Evolutionary conservation across 371 early-diverging fungal genomes (phyloP), one percentile per base, ranked within the genome.

Genomic region (Mucor sp.): DNA sequence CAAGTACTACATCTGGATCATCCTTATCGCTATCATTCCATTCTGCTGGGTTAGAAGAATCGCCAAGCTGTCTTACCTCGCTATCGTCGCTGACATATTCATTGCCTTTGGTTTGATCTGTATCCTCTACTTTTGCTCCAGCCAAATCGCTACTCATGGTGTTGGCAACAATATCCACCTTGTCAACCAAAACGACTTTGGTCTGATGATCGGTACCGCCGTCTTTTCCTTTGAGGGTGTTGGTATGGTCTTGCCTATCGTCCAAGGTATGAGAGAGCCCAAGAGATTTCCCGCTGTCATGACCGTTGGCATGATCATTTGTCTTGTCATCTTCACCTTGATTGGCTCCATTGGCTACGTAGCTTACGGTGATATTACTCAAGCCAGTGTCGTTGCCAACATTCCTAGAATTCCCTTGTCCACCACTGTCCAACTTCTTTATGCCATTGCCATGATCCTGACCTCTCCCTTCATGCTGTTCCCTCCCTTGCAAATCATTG

Each of bases 201-300:
- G 87, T 2, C 68, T 93, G 41, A 90, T 93, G 74, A 82, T 94
- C 35, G 63, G 63, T 19, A 92, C 92, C 1, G 92, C 94, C 50
- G 89, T 94, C 60, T 94, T 91, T 80, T 89, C 93, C n/a, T 94
- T 92, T 74, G 95, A 94, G 78, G 95, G 95, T 41, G 89, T 93
- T 48, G 81, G 78, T 21, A 76, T 78, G 76, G 75, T 62, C 15
- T n/a, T 62, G 27, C n/a, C 47, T 66, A 48, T 32, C 19, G 35
- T 83, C 8, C 80, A 89, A 68, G 83, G 87, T 23, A 87, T 89
- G 88, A 82, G 80, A 25, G 80, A 85, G n/a, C 88, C 89, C 6
- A 64, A 77, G 30, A 80, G 87, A 56, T 93, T 94, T 69, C 82
- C 85, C 25, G 48, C 58, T 4, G 89, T 90, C 7, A 71, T 94